Evolutionary conservation across 1,284 basidiomycete species (phyloP), one percentile per base, ranked within the genome.

Genomic region (Erythrobasidium hasegawianum): DNA sequence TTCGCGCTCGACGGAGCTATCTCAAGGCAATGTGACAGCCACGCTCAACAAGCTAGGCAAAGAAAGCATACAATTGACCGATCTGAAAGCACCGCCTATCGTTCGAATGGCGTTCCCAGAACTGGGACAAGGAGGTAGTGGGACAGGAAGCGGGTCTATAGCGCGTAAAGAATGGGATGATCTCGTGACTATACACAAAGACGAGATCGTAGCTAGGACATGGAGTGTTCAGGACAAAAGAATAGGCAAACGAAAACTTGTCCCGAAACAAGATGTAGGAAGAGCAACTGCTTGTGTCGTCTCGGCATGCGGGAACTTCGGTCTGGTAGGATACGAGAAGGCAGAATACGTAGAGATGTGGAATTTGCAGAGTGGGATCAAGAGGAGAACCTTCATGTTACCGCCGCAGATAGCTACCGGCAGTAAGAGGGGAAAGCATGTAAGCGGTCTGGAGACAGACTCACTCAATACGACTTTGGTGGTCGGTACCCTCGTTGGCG

Each of bases 131-230:
- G 62, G 62, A 20, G 20, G 33, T 16, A 29, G 26, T 29, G 50
- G 50, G 18, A 26, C 26, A 16, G 62, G 62, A 1, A 65, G 54
- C 55, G 92, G 90, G 3, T 83, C 85, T 1, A 83, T 87, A 2
- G 84, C 93, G 22, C 83, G 90, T 18, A 94, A 93, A 76, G 94
- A 99, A 72, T 99, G 96, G 96, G 95, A 97, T 75, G 92, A 98
- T 73, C 87, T 98, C 47, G 78, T 99, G 4, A 94, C 95, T 9
- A 86, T 86, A 0, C 95, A 97, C 76, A 81, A 84, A 1, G 89
- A 90, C 53, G 89, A 93, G 72, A 81, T 83, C 1, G 83, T 86
- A 61, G 88, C 88, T 1, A 82, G 91, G 27, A 88, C 90, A 27
- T 97, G 94, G 94, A 85, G 85, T 1, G 88, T 92, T 75, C 81